Evolutionary conservation across 1,284 basidiomycete species (phyloP).

Genomic region (Bjerkandera adusta): DNA sequence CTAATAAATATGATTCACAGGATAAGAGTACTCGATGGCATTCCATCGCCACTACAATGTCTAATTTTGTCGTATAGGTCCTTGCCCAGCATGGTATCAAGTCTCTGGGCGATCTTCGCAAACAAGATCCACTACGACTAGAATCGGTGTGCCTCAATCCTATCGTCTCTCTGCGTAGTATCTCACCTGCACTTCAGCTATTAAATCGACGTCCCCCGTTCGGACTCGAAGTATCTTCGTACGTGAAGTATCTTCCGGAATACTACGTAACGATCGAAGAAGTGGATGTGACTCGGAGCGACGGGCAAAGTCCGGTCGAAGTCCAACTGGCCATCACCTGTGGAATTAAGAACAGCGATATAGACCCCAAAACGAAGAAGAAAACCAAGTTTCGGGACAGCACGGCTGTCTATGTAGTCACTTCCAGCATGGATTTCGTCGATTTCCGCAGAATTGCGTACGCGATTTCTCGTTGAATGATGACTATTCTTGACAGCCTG

Average conservation of each 20-base stretch:
- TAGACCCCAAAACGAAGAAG: conserved; percentile 40
- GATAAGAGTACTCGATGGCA: conserved; percentile 45
- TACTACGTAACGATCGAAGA: conserved; percentile 56
- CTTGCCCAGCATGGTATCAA: conserved; percentile 71
- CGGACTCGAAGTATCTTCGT: conserved; percentile 62
- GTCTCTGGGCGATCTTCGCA: conserved; percentile 54
- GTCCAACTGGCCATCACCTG: conserved; percentile 62
- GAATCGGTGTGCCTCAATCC: conserved; percentile 48
- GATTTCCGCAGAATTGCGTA: conserved; percentile 78
- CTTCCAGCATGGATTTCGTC: conserved; percentile 67
- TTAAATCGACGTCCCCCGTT: conserved; percentile 74
- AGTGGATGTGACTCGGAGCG: conserved; percentile 35
- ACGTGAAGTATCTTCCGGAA: conserved; percentile 60
- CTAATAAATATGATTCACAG: conserved; percentile 29
- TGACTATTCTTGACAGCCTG: no score
- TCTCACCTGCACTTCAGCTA: conserved; percentile 41
- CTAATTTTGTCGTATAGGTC: conserved; percentile 41
- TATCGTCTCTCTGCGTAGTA: not conserved
- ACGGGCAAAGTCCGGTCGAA: conserved; percentile 53
- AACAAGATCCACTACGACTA: conserved; percentile 54
- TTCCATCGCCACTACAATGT: not conserved
- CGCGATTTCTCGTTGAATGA: no score
- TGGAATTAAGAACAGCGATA: conserved; percentile 35
- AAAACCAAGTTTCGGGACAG: conserved; percentile 49
- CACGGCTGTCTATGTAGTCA: conserved; percentile 69